Base-by-base conservation (phyloP, 257 asterid species). In the Nicotiana sylvestris region DNA sequence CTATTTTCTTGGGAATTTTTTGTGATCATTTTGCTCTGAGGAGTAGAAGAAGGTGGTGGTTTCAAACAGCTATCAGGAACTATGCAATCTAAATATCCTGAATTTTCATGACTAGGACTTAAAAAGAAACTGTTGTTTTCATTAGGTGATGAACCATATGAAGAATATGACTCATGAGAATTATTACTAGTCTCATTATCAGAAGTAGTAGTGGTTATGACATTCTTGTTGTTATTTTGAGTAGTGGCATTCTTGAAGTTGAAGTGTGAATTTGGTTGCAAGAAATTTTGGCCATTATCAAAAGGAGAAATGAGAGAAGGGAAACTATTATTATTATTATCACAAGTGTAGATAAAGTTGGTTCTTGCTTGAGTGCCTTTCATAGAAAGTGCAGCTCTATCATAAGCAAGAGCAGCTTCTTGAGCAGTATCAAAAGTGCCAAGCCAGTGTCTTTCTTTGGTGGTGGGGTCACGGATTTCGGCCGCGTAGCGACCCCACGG, bases 401-500 rank as follows among this genome's bases (percentile, higher is more conserved):
- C 99, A 82, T 96, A 96, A 37, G 99, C 99, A 83, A 96, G 85
- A 66, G 99, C 99, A 0, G 99, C 99, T 82, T 96, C 99, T 76
- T 96, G 98, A 33, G 99, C 98, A 30, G 99, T 93, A 83, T 96
- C 99, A 77, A 93, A 96, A 0, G 99, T 96, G 1, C 98, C 99
- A 2, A 96, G 92, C 98, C 99, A 96, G 76, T 96, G 98, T 35
- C 98, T 82, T 78, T 96, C 99, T 87, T 94, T 96, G 16, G 98
- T 96, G 4, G 91, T 88, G 33, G 99, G 99, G 86, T 96, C 98
- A 66, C 98, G 86, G 13, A 96, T 96, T 87, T 96, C 99, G 0
- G 99, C 98, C 0, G 99, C 99, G 32, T 93, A 96, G 1, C 99
- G 90, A 30, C 99, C 99, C 99, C 99, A 96, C 1, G 99, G 99